A percentile compares a stretch with the other conserved stretches of the same genome.
Conservation (phyloP, 2,329 filamentous ascomycete species). For the Colletotrichum graminicola region DNA sequence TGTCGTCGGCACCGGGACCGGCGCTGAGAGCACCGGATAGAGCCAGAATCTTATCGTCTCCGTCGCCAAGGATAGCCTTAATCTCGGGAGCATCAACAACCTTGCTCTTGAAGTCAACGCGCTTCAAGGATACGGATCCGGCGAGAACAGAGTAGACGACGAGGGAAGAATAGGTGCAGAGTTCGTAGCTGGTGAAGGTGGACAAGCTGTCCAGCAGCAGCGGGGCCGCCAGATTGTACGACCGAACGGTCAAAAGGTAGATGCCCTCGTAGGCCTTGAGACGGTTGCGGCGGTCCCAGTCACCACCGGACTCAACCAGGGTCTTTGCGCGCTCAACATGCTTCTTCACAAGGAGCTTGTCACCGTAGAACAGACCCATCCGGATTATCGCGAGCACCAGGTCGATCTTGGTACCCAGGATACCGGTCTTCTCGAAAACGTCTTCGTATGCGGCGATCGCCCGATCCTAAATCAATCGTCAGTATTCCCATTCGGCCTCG, state of each 20-base stretch:
- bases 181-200: slow-evolving; percentile 98
- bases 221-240: slow-evolving; percentile 89
- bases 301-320: slow-evolving; percentile 93
- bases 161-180: slow-evolving; percentile 95
- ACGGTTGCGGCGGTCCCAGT: slow-evolving; percentile 98
- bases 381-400: slow-evolving; percentile 96
- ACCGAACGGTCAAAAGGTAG: slow-evolving; percentile 90
- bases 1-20: slow-evolving; percentile 83
- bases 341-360: slow-evolving; percentile 93
- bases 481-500: slow-evolving; percentile 14
- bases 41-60: slow-evolving; percentile 87
- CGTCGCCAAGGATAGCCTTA: slow-evolving; percentile 93
- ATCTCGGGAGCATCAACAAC: slow-evolving; percentile 99
- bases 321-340: slow-evolving; percentile 89
- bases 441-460: slow-evolving; percentile 92
- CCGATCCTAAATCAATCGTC: slow-evolving; percentile 76
- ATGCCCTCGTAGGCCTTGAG: slow-evolving; percentile 98
- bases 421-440: slow-evolving; percentile 96
- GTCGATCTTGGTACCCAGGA: slow-evolving; percentile 97
- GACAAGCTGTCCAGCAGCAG: slow-evolving; percentile 96
- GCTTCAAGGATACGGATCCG: slow-evolving; percentile 92
- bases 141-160: slow-evolving; percentile 97
- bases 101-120: slow-evolving; percentile 98
- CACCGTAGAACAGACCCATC: slow-evolving; percentile 94
- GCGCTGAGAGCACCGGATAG: slow-evolving; percentile 84